These are phyloP conservation scores for Avena atlantica DNA, from an alignment of 176 grass and related monocot genomes.

Conservation along the genomic window DNA sequence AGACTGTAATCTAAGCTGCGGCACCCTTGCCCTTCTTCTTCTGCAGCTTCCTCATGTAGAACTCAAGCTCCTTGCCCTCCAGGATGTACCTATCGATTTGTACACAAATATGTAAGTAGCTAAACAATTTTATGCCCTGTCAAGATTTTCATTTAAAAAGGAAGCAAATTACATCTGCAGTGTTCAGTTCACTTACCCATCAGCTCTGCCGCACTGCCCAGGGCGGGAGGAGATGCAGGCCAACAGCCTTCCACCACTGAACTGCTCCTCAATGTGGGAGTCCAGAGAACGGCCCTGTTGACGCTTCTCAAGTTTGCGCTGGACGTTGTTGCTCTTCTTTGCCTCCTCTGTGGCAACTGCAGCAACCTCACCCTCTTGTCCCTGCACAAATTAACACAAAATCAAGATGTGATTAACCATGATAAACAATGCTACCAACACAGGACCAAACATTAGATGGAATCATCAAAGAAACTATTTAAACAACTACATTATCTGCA, in stretches of 20 bases:
- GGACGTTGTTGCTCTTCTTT: slow-evolving; percentile 81
- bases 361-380: slow-evolving; percentile 41
- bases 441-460: neutral
- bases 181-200: slow-evolving; percentile 51
- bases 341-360: slow-evolving; percentile 56
- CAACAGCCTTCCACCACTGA: slow-evolving; percentile 71
- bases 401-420: neutral
- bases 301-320: slow-evolving; percentile 80
- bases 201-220: slow-evolving; percentile 86
- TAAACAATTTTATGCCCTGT: neutral
- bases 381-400: neutral
- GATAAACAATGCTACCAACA: neutral
- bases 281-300: slow-evolving; percentile 69
- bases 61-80: slow-evolving; percentile 90
- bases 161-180: neutral
- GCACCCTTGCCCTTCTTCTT: slow-evolving; percentile 91
- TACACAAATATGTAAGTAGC: neutral
- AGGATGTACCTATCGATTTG: slow-evolving; percentile 65
- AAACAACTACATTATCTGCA: neutral
- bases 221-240: slow-evolving; percentile 89
- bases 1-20: slow-evolving; percentile 49
- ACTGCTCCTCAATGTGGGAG: slow-evolving; percentile 86
- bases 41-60: slow-evolving; percentile 93
- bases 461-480: neutral
- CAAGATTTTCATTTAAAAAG: neutral